Evolutionary conservation across 1,284 basidiomycete species (phyloP).

Genomic region (Meira miltonrushii): DNA sequence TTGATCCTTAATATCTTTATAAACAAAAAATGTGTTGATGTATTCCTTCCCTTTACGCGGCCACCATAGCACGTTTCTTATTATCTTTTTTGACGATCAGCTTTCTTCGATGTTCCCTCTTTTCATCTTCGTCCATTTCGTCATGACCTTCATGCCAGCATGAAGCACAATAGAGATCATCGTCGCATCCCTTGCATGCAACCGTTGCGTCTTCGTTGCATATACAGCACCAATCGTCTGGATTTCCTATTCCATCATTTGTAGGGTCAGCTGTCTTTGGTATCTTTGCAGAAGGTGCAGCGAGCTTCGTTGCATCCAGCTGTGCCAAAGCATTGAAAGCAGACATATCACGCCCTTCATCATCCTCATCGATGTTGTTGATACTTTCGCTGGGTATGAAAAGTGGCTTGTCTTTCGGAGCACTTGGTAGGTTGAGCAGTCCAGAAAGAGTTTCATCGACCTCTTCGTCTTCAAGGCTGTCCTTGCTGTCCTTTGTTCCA

Average conservation of each 20-base stretch:
- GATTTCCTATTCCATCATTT: conserved; percentile 2
- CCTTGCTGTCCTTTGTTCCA: not conserved
- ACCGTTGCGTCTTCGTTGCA: conserved; percentile 10
- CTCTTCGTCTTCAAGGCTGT: not conserved
- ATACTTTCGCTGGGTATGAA: not conserved
- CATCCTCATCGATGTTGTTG: not conserved
- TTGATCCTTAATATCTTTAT: too few relatives aligned
- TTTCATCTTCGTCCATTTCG: conserved; percentile 7
- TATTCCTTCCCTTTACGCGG: not conserved
- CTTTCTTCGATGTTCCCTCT: conserved; percentile 1
- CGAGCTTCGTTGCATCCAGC: conserved; percentile 3
- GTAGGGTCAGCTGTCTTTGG: not conserved
- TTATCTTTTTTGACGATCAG: not conserved
- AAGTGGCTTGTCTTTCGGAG: conserved; percentile 3
- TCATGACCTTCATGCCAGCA: conserved; percentile 12
- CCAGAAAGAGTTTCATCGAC: not conserved
- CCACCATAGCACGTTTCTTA: not conserved
- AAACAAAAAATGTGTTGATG: too few relatives aligned
- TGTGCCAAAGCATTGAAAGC: conserved; percentile 3
- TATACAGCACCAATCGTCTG: conserved; percentile 13
- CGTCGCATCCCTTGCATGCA: conserved; percentile 11
- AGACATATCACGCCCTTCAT: not conserved
- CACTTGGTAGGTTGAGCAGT: conserved; percentile 8
- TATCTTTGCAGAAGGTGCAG: not conserved
- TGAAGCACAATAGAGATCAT: conserved; percentile 5